Evolutionary conservation across 2,329 filamentous ascomycete species (phyloP).

Genomic region (Aspergillus sp.): DNA sequence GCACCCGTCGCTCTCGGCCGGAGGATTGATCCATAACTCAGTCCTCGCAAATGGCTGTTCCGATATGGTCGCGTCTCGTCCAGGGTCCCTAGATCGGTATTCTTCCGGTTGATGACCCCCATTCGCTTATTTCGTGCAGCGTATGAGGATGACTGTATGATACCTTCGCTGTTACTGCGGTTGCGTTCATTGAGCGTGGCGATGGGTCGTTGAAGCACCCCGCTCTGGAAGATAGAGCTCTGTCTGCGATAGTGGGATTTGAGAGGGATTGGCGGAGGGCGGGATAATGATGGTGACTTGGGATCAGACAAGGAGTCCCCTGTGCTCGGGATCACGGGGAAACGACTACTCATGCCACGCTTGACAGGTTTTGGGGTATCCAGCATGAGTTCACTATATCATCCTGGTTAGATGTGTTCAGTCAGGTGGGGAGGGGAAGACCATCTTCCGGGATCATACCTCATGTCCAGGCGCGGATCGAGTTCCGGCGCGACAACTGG

Average conservation of each 20-base stretch:
- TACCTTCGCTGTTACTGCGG: slow-evolving; percentile 62
- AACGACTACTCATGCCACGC: slow-evolving; percentile 55
- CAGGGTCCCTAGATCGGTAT: slow-evolving; percentile 53
- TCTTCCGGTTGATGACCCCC: slow-evolving; percentile 60
- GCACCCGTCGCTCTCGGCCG: slow-evolving; percentile 35
- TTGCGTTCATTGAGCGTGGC: slow-evolving; percentile 67
- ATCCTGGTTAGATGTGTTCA: not conserved
- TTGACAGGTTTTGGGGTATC: slow-evolving; percentile 74
- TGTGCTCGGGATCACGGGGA: slow-evolving; percentile 55
- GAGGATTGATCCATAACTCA: slow-evolving; percentile 58
- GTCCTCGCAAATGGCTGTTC: slow-evolving; percentile 56
- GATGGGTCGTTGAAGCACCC: slow-evolving; percentile 64
- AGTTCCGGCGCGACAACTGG: slow-evolving; percentile 38
- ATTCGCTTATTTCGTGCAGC: slow-evolving; percentile 57
- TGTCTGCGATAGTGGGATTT: slow-evolving; percentile 73
- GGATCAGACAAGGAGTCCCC: slow-evolving; percentile 65
- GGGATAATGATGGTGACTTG: slow-evolving; percentile 65
- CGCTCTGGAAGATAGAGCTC: slow-evolving; percentile 32
- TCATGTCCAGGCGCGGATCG: slow-evolving; percentile 48
- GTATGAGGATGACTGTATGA: slow-evolving; percentile 46
- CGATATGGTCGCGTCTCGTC: slow-evolving; percentile 53
- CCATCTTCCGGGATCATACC: slow-evolving; percentile 26
- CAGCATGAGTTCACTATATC: slow-evolving; percentile 65
- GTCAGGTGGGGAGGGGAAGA: slow-evolving; percentile 3
- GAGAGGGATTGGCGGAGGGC: slow-evolving; percentile 74